Base-by-base conservation (phyloP, 768 basidiomycete genomes). In the Nidula microcarpa region DNA sequence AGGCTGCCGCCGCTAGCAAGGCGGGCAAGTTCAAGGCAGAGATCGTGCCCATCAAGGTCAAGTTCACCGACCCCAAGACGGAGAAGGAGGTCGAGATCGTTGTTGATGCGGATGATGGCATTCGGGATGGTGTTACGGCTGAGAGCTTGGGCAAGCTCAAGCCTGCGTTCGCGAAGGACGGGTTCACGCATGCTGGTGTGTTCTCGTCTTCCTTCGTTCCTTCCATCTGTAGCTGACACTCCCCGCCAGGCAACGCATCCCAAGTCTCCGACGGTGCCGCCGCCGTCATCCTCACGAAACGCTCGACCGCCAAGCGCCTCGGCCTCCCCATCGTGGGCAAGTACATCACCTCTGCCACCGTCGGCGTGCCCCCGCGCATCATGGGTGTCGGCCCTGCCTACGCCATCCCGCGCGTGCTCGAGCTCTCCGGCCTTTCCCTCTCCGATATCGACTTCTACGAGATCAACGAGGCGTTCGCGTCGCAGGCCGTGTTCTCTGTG, bases 221-320 rank as follows among this genome's bases (percentile, higher is more conserved):
- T 30, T 30, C 23, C 23, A 30, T 30, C 23, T 30, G 23, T 30
- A 30, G 23, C 23, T 30, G 23, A 30, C 4, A 30, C 23, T n/a
- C 23, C 23, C 23, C 23, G 23, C 23, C 23, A 30, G 23, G 23
- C 23, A 96, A 91, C 68, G 87, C 92, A 0, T 90, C 86, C 2
- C 94, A 97, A 66, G 82, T 96, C 47, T 93, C 93, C 5, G 94
- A 97, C 59, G 94, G 94, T 47, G 94, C 94, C 2, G 91, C 93
- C 13, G 94, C 94, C 0, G 91, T 96, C 47, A 74, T 96, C 49
- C 84, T 95, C 52, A 76, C 89, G 30, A 82, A 91, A 46, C 84
- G 94, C 37, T 87, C 86, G 32, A 78, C 84, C 49, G 94, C 94
- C 5, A 84, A 85, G 67, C 84, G 82, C 56, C 86, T 94, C 49